A percentile compares a stretch with the other conserved stretches of the same genome.
Evolutionary conservation across 177 flowering plant species (phyloP).

Genomic region (Vitis hybrid): DNA sequence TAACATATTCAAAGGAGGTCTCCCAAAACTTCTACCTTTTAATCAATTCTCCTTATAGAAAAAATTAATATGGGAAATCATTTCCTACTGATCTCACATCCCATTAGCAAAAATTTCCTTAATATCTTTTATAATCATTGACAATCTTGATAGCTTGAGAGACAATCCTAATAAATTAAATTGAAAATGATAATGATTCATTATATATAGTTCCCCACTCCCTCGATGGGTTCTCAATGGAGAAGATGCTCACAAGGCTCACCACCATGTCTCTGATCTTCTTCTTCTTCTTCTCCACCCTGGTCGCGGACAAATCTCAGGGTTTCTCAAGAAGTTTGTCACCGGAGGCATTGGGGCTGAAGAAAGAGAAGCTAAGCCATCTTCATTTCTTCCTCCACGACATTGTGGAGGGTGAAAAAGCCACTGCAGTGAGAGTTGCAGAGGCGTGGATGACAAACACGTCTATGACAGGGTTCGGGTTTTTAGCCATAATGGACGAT

Average conservation of each 20-base stretch:
- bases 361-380: constrained; percentile 15
- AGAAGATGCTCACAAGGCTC: background rate
- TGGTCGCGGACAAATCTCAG: background rate
- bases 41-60: too few relatives aligned
- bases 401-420: constrained; percentile 24
- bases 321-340: background rate
- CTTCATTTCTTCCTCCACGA: constrained; percentile 43
- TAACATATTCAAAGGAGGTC: too few relatives aligned
- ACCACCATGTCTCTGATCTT: background rate
- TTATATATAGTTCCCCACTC: too few relatives aligned
- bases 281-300: background rate
- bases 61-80: too few relatives aligned
- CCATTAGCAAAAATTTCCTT: too few relatives aligned
- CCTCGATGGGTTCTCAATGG: too few relatives aligned
- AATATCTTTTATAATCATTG: too few relatives aligned
- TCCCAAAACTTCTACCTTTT: too few relatives aligned
- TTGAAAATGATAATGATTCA: too few relatives aligned
- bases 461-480: constrained; percentile 24
- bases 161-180: too few relatives aligned
- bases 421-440: constrained; percentile 22
- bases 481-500: constrained; percentile 16
- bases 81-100: too few relatives aligned
- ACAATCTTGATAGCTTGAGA: too few relatives aligned
- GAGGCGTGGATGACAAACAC: constrained; percentile 7
- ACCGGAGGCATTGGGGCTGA: background rate